Evolutionary conservation across 768 basidiomycete genomes (phyloP).

Genomic region (Russula emetica): DNA sequence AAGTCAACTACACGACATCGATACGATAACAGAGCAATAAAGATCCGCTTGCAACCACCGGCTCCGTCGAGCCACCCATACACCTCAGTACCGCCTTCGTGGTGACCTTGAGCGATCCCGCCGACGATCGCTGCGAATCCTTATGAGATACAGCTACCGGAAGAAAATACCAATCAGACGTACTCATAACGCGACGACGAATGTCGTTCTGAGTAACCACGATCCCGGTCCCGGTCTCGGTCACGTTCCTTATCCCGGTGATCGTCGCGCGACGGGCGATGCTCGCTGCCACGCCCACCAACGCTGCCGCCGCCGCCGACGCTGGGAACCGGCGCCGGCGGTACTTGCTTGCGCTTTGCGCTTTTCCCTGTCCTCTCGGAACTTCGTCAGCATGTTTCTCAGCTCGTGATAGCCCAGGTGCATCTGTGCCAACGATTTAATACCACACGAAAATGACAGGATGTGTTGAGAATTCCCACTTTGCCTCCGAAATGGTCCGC

Average conservation of each 20-base stretch:
- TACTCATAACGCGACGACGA: conserved; percentile 28
- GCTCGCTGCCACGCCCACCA: conserved; percentile 42
- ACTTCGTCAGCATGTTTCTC: conserved; percentile 87
- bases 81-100: conserved; percentile 26
- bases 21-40: not conserved
- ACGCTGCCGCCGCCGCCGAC: conserved; percentile 31
- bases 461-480: conserved; percentile 44
- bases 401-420: conserved; percentile 98
- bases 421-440: conserved; percentile 57
- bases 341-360: conserved; percentile 51
- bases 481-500: conserved; percentile 99
- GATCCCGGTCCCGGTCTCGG: conserved; percentile 66
- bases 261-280: conserved; percentile 59
- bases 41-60: conserved; percentile 2
- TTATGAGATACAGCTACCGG: not conserved
- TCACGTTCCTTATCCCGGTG: conserved; percentile 66
- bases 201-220: conserved; percentile 56
- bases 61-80: not conserved
- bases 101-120: conserved; percentile 29
- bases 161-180: not conserved
- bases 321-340: conserved; percentile 36
- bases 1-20: not conserved
- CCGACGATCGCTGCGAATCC: conserved; percentile 22
- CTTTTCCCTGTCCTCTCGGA: conserved; percentile 87
- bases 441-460: not conserved